A percentile compares a stretch with the other conserved stretches of the same genome.
Evolutionary conservation across 768 basidiomycete species (phyloP).

Genomic region (Suillus fuscotomentosus): DNA sequence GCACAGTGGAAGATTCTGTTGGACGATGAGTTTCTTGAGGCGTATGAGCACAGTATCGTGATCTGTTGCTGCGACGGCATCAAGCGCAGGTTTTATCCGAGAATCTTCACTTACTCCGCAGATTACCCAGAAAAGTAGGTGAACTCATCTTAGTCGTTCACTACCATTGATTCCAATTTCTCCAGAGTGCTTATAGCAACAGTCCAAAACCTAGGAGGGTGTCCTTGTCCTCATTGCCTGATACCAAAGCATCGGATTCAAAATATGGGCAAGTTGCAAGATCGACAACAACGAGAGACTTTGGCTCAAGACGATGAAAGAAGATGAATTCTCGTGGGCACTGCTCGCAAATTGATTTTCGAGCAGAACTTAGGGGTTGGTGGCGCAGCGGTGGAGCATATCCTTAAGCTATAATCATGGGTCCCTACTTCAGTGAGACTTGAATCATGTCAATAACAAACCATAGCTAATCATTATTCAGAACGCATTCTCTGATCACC

Average conservation of each 20-base stretch:
- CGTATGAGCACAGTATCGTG: slow-evolving; percentile 16
- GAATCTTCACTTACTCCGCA: no score
- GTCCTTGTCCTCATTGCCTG: slow-evolving; percentile 31
- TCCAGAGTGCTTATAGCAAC: slow-evolving; percentile 26
- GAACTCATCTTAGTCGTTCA: neutral
- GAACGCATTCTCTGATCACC: neutral
- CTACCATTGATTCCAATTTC: neutral
- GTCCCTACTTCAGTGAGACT: neutral
- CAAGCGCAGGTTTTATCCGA: slow-evolving; percentile 20
- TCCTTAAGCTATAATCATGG: neutral
- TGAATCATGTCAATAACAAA: neutral
- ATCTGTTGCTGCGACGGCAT: slow-evolving; percentile 14
- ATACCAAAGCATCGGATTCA: slow-evolving; percentile 15
- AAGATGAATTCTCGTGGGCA: no score
- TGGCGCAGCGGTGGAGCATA: no score
- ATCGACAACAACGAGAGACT: no score
- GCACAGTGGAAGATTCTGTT: slow-evolving; percentile 12
- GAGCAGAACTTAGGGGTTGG: no score
- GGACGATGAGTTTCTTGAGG: slow-evolving; percentile 16
- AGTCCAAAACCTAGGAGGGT: no score
- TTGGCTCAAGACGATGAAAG: no score
- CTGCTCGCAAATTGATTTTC: no score
- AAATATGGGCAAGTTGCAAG: slow-evolving; percentile 7
- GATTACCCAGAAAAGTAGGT: slow-evolving; percentile 39
- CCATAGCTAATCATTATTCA: neutral